These are phyloP conservation scores for Gossypioides kirkii DNA, from an alignment of 345 rosid genomes.

Conservation along the genomic window DNA sequence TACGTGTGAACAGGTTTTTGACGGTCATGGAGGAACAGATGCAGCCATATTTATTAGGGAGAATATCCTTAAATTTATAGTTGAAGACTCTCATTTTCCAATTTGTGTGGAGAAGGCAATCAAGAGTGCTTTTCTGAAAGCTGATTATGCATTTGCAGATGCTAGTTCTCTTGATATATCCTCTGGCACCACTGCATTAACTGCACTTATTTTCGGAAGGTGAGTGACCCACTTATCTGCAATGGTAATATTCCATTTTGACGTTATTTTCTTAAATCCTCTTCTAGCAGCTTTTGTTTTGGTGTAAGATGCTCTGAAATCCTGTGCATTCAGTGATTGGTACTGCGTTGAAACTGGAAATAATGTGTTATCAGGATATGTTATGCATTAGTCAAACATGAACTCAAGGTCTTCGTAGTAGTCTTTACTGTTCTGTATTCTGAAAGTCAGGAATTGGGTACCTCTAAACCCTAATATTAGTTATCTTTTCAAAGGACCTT, in stretches of 20 bases:
- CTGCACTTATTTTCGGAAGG: constrained; percentile 81
- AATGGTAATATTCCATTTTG: background rate
- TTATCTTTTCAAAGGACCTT: constrained; percentile 44
- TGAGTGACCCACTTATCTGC: constrained; percentile 18
- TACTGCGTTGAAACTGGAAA: background rate
- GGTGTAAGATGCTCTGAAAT: background rate
- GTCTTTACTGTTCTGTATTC: background rate
- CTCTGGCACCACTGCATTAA: constrained; percentile 88
- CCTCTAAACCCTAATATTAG: background rate
- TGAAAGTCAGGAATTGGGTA: background rate
- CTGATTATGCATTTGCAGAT: constrained; percentile 90
- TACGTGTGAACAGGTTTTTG: constrained; percentile 66
- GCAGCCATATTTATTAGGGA: constrained; percentile 76
- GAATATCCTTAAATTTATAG: constrained; percentile 64
- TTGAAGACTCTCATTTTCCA: constrained; percentile 81
- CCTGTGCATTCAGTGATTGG: background rate
- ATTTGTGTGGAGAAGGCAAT: constrained; percentile 69
- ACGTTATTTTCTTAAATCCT: background rate
- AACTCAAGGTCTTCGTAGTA: background rate
- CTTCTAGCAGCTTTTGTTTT: background rate
- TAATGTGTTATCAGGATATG: background rate
- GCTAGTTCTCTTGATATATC: constrained; percentile 82
- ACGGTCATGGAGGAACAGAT: constrained; percentile 96
- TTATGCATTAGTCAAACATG: background rate
- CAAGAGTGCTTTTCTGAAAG: constrained; percentile 71